A percentile compares a stretch with the other conserved stretches of the same genome.
These are phyloP conservation scores for Trapa incisa DNA, from an alignment of 345 rosid species.

Conservation along the genomic window DNA sequence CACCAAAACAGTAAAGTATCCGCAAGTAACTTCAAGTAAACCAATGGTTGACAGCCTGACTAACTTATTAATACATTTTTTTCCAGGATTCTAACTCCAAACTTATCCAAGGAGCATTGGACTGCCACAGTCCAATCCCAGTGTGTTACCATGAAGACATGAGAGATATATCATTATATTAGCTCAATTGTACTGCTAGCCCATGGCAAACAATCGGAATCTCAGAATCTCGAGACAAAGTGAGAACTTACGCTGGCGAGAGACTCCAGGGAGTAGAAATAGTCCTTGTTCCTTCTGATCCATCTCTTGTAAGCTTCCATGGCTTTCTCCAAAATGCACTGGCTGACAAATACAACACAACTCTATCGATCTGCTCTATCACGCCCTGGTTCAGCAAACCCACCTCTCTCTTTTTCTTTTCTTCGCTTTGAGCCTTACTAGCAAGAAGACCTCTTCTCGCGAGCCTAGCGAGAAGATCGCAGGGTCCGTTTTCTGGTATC, in stretches of 20 bases:
- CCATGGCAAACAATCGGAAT: not conserved
- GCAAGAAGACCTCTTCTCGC: too few relatives aligned
- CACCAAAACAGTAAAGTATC: too few relatives aligned
- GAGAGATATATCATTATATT: not conserved
- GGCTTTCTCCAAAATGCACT: constrained; percentile 12
- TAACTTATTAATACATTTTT: not conserved
- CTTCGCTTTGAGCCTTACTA: not conserved
- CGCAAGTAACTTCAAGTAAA: not conserved
- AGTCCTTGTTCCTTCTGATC: constrained; percentile 77
- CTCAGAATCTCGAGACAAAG: not conserved
- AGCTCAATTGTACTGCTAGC: not conserved
- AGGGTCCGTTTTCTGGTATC: not conserved
- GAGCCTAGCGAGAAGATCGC: too few relatives aligned
- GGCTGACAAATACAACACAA: not conserved
- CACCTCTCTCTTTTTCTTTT: not conserved
- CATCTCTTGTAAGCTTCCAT: constrained; percentile 90
- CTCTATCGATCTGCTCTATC: not conserved
- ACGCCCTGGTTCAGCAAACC: not conserved
- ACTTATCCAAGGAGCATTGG: not conserved
- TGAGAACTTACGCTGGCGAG: constrained; percentile 64
- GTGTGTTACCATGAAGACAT: not conserved
- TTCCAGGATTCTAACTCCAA: not conserved
- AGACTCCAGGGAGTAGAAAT: constrained; percentile 78
- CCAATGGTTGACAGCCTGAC: not conserved
- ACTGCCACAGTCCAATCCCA: not conserved